Evolutionary conservation across 192 early-diverging fungal genomes (phyloP).

Genomic region (Dispira parvispora): DNA sequence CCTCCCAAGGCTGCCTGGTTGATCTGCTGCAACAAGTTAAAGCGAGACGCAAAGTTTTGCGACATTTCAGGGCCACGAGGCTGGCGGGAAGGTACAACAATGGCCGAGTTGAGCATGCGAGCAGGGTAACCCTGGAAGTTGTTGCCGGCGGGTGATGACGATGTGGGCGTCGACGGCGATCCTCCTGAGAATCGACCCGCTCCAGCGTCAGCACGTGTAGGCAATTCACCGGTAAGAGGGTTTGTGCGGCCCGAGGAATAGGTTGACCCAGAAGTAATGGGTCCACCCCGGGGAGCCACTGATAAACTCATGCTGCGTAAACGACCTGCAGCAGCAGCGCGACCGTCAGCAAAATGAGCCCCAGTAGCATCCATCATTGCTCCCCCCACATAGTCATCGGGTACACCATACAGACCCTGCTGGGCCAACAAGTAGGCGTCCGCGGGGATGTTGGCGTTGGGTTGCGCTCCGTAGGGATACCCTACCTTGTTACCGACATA

Average conservation of each 20-base stretch:
- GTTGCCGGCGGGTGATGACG: constrained; percentile 24
- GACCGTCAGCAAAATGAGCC: not conserved
- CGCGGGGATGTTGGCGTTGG: no score
- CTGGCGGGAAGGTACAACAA: constrained; percentile 54
- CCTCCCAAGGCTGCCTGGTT: constrained; percentile 11
- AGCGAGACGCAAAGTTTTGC: constrained; percentile 53
- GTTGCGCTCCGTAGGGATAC: not conserved
- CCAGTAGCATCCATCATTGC: no score
- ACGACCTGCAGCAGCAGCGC: not conserved
- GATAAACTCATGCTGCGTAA: constrained; percentile 7
- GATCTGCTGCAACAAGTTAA: constrained; percentile 17
- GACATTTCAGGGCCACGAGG: constrained; percentile 54
- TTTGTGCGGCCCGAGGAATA: no score
- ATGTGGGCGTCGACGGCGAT: constrained; percentile 18
- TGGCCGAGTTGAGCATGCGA: constrained; percentile 32
- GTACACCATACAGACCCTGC: no score
- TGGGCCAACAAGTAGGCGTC: no score
- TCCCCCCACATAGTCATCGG: no score
- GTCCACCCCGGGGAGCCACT: constrained; percentile 1
- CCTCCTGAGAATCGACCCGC: constrained; percentile 5
- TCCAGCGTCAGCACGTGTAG: no score
- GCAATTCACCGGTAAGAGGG: no score
- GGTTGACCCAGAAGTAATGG: no score
- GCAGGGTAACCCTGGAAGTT: constrained; percentile 34
- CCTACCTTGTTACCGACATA: not conserved